Base-by-base conservation (phyloP, 257 asterid species). In the Avicennia marina region DNA sequence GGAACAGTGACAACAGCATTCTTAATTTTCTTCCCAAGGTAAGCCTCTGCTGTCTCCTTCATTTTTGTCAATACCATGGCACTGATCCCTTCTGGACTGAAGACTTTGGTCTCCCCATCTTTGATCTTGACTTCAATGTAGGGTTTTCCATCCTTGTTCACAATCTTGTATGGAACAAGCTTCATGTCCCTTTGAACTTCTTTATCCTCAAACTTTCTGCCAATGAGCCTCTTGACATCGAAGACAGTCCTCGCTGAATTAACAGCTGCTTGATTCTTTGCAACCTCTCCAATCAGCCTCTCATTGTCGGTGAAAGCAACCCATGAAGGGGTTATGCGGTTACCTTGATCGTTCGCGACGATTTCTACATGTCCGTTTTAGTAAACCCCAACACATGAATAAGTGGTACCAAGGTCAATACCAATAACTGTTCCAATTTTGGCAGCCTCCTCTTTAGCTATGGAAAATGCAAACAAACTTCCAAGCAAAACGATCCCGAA, bases 321-420 rank as follows among this genome's bases (percentile, higher is more conserved):
- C 81, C 81, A 77, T 2, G 84, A 77, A 19, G 87, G 87, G 19
- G 87, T 80, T 56, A 76, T 74, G 11, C 81, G 78, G 41, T 80
- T 80, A 7, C 81, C 87, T 74, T 77, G 87, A 45, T 74, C 84
- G 10, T 80, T 80, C 0, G 78, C 79, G 62, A 80, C 68, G 56
- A 80, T 74, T 49, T 77, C 81, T 4, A 77, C 84, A 50, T 73
- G 67, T 1, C 78, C 81, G 21, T 76, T 64, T 18, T 63, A 73
- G 78, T 70, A 79, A 7, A 79, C 83, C 17, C 83, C 83, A 18
- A 77, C 82, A 63, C 78, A 76, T 0, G 85, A 78, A 52, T 74
- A 78, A 4, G 76, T 78, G 13, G 81, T 78, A 3, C 78, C 81
- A 20, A 78, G 68, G 56, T 78, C 79, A 20, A 78, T 78, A 18